Evolutionary conservation across 805 yeast genomes (phyloP), one percentile per base, ranked within the genome.

Genomic region (Metschnikowia colocasiae): DNA sequence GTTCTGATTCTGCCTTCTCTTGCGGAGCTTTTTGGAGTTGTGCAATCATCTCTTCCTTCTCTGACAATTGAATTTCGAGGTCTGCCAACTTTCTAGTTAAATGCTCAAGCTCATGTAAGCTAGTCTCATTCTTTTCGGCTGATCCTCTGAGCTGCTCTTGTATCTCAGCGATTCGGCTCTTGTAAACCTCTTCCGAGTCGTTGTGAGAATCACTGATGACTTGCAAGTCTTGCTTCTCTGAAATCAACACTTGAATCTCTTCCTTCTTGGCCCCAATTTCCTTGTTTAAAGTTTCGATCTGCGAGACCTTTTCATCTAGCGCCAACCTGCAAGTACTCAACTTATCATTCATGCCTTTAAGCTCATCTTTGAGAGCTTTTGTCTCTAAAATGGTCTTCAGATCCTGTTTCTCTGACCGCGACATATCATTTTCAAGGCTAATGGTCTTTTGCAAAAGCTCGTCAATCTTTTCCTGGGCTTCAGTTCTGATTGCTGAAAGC

Each of bases 381-480:
- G 15, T 20, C 25, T 37, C 46, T 15, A 16, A 27, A 22, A 4
- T 22, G 23, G 6, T 22, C 23, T 22, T 22, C 23, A 6, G 45
- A 15, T 16, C 20, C 27, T 23, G 37, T 32, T 19, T 15, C n/a
- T 15, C 7, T 27, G 33, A 27, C 16, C 8, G 33, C 18, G 42
- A 38, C 8, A 45, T 43, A 16, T 39, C 45, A 9, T 31, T 44
- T 12, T 32, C 46, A 35, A 52, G 45, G 7, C 23, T 23, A 3
- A 10, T 26, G 6, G 48, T 25, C 18, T 30, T 43, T 3, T 41
- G 40, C 2, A 43, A 42, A 25, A 51, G 45, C 23, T 40, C 39
- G 8, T 36, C 35, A 6, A 45, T 39, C 12, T 46, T 40, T 22
- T 37, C 39, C 31, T 53, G 41, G 13, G 49, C 40, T 6, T 42